phyloP scores from a whole-genome alignment of 495 filamentous ascomycete species.

The Talaromyces wortmannii region DNA sequence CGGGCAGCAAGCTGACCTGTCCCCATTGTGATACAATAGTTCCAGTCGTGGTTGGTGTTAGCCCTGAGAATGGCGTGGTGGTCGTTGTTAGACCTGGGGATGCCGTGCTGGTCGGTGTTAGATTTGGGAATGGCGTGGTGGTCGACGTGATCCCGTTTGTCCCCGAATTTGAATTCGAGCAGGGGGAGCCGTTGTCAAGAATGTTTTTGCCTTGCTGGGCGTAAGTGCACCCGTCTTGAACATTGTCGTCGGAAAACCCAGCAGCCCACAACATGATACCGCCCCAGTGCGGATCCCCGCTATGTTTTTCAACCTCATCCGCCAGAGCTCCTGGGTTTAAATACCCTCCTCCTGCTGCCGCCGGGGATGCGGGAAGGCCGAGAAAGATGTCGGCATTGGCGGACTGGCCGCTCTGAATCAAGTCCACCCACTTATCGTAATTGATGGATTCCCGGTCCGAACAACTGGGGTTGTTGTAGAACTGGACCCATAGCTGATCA shows the following conservation, averaged over 20 bases:
- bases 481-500: conserved; percentile 37
- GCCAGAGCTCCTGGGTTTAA: conserved; percentile 27
- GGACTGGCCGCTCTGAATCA: conserved; percentile 27
- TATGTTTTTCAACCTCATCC: conserved; percentile 19
- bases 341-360: conserved; percentile 34
- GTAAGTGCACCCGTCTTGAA: conserved; percentile 31
- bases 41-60: no score
- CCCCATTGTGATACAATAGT: no score
- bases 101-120: no score
- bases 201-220: conserved; percentile 28
- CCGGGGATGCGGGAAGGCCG: conserved; percentile 35
- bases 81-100: no score
- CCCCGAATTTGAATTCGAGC: no score
- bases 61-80: no score
- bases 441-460: conserved; percentile 14
- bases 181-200: conserved; percentile 6
- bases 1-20: no score
- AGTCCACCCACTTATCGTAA: conserved; percentile 34
- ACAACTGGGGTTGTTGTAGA: conserved; percentile 33
- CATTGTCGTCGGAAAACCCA: conserved; percentile 31
- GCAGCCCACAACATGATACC: conserved; percentile 51
- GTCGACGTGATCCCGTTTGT: no score
- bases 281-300: conserved; percentile 31
- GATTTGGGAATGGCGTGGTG: no score
- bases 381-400: conserved; percentile 37